phyloP scores from a whole-genome alignment of 495 filamentous ascomycete species.

The Trichoderma asperelloides region DNA sequence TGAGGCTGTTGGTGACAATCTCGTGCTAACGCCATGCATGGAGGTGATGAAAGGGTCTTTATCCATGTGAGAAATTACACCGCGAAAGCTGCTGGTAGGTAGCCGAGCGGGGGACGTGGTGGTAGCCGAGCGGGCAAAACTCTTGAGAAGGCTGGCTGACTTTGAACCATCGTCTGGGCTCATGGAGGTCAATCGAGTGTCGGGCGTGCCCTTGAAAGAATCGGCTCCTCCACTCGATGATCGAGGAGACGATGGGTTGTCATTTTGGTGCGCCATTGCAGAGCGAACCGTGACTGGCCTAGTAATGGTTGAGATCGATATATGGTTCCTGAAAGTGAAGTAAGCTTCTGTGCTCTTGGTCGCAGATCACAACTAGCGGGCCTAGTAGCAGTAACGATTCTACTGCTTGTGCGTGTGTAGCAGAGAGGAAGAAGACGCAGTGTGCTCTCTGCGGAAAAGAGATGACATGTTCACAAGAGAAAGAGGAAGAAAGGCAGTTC shows the following conservation, averaged over 20 bases:
- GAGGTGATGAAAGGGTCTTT: constrained; percentile 36
- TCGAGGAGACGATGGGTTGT: constrained; percentile 45
- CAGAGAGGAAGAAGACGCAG: background rate
- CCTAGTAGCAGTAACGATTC: background rate
- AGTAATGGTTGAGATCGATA: background rate
- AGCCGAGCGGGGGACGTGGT: constrained; percentile 12
- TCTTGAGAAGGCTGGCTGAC: constrained; percentile 22
- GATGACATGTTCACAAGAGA: background rate
- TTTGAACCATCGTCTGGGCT: constrained; percentile 49
- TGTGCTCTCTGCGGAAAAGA: background rate
- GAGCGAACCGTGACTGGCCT: background rate
- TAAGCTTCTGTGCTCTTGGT: background rate
- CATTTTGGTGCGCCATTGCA: constrained; percentile 25
- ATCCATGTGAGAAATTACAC: constrained; percentile 17
- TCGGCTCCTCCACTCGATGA: constrained; percentile 46
- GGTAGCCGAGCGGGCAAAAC: constrained; percentile 15
- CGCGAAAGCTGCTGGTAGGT: constrained; percentile 11
- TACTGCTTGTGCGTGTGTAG: background rate
- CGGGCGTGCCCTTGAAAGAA: constrained; percentile 52
- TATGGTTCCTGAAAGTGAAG: background rate
- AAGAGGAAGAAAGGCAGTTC: background rate
- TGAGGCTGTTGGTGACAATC: constrained; percentile 42
- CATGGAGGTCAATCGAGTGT: constrained; percentile 53
- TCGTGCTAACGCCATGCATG: constrained; percentile 25
- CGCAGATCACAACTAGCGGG: background rate